A percentile compares a stretch with the other conserved stretches of the same genome.
Evolutionary conservation across 306 rosid genomes (phyloP).

Genomic region (Casuarina equisetifolia): DNA sequence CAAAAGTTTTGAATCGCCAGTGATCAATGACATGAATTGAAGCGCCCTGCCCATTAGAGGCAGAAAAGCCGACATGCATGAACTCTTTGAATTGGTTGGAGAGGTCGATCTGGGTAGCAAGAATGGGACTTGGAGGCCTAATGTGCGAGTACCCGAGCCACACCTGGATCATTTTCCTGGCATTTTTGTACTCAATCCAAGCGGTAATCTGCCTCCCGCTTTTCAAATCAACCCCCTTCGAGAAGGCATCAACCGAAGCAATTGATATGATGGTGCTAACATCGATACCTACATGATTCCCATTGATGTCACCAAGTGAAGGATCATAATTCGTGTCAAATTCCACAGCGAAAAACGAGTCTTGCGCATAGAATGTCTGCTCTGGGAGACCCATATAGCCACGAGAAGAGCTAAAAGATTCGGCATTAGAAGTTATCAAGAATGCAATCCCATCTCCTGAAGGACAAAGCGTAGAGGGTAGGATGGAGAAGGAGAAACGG

Average conservation of each 20-base stretch:
- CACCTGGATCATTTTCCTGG: constrained; percentile 52
- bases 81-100: constrained; percentile 53
- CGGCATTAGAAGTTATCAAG: constrained; percentile 47
- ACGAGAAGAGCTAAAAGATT: constrained; percentile 29
- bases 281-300: constrained; percentile 61
- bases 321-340: constrained; percentile 71
- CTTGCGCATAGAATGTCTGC: constrained; percentile 18
- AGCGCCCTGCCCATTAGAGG: constrained; percentile 70
- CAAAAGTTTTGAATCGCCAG: constrained; percentile 67
- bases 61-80: constrained; percentile 84
- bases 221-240: constrained; percentile 55
- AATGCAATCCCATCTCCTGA: constrained; percentile 69
- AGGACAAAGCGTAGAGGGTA: constrained; percentile 55
- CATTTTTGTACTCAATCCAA: constrained; percentile 75
- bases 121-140: constrained; percentile 54
- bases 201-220: constrained; percentile 60
- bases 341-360: constrained; percentile 69
- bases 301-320: constrained; percentile 63
- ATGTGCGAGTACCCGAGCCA: constrained; percentile 59
- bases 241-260: constrained; percentile 48
- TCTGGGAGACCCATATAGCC: constrained; percentile 72
- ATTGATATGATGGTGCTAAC: constrained; percentile 39
- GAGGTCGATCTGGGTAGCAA: constrained; percentile 61
- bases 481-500: constrained; percentile 61
- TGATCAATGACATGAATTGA: constrained; percentile 45